These are phyloP conservation scores for Triangularia setosa DNA, from an alignment of 2,329 filamentous ascomycete genomes.

Conservation along the genomic window DNA sequence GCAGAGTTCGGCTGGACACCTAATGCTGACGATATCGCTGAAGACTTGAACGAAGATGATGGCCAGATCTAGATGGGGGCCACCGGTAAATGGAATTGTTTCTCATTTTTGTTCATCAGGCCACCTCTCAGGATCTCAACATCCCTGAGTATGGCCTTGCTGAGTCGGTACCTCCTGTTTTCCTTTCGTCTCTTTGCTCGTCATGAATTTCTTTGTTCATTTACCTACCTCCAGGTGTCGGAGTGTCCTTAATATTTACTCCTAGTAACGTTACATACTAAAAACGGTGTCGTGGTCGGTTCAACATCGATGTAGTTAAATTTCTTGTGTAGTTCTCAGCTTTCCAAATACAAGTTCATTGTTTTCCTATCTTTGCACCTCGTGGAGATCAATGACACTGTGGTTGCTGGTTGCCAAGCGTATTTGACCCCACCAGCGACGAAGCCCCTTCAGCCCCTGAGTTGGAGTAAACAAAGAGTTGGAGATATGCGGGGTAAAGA, in stretches of 20 bases:
- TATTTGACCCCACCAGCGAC: background rate
- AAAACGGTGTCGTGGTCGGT: background rate
- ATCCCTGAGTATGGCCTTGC: background rate
- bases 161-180: background rate
- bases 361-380: background rate
- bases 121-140: background rate
- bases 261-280: background rate
- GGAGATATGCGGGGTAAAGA: background rate
- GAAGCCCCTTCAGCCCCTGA: background rate
- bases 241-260: too few species aligned
- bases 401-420: background rate
- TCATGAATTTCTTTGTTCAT: too few species aligned
- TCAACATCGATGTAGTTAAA: background rate
- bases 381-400: background rate
- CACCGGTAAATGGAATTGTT: background rate
- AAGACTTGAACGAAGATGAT: background rate
- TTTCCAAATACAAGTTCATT: background rate
- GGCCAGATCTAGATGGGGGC: background rate
- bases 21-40: background rate
- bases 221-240: too few species aligned
- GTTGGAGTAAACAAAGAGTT: background rate
- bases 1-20: background rate
- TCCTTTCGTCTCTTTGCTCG: background rate
- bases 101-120: background rate
- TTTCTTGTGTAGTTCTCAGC: background rate